Percentiles rank a stretch among this genome's conserved stretches.
These are phyloP conservation scores for Sequoiadendron giganteum DNA, from an alignment of 75 land plant species.

Conservation along the genomic window DNA sequence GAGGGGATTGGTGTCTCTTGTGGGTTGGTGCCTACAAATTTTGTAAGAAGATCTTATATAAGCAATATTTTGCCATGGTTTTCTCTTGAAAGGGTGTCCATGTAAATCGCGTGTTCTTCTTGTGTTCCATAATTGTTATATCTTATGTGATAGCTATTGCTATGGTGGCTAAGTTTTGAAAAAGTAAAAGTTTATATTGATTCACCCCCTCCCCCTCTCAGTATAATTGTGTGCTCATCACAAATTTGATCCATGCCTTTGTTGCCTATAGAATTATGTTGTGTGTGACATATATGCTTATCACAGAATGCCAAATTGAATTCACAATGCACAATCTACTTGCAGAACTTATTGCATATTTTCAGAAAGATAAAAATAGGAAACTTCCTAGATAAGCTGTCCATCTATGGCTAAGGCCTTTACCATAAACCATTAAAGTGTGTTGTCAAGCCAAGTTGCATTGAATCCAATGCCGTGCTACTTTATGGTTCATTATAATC, in stretches of 20 bases:
- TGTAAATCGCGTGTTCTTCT: too few species aligned
- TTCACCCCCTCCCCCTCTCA: too few species aligned
- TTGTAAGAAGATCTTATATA: too few species aligned
- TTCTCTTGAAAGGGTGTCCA: too few species aligned
- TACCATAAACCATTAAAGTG: not conserved
- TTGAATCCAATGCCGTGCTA: not conserved
- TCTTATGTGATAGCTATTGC: too few species aligned
- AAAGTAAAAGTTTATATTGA: too few species aligned
- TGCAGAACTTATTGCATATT: not conserved
- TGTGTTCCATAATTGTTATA: too few species aligned
- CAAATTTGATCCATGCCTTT: not conserved
- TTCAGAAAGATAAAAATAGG: not conserved
- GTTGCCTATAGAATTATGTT: not conserved
- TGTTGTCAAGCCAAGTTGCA: not conserved
- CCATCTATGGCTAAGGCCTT: not conserved
- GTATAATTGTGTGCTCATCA: too few species aligned
- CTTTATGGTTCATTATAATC: not conserved
- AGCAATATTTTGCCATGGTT: too few species aligned
- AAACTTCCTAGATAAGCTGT: not conserved
- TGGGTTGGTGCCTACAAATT: too few species aligned
- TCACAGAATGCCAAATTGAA: not conserved
- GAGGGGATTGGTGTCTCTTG: too few species aligned
- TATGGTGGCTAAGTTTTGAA: too few species aligned
- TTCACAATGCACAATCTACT: not conserved
- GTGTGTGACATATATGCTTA: not conserved